Conservation (phyloP, 164 flowering plant genomes). For the Stephania cephalantha region DNA sequence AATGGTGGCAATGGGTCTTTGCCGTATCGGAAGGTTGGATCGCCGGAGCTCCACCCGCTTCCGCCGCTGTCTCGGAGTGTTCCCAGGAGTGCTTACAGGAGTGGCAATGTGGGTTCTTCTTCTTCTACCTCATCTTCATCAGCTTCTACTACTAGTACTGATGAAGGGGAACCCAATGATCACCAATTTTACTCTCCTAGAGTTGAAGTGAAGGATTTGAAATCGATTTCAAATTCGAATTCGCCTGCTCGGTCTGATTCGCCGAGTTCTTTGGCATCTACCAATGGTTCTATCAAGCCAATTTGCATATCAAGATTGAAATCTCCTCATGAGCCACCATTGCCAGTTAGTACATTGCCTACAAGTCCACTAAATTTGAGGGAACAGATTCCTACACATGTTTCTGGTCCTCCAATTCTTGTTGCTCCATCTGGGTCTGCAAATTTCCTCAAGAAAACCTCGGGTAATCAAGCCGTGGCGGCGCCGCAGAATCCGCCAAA, state of each 20-base stretch:
- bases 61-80: background rate
- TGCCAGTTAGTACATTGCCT: too few relatives aligned
- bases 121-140: background rate
- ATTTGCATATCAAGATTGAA: background rate
- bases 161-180: background rate
- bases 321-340: background rate
- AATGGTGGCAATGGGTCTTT: background rate
- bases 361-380: too few relatives aligned
- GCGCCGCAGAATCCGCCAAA: constrained; percentile 18
- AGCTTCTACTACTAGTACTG: too few relatives aligned
- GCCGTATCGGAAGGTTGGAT: background rate
- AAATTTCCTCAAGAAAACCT: constrained; percentile 22
- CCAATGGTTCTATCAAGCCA: background rate
- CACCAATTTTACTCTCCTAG: background rate
- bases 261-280: background rate
- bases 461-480: constrained; percentile 31
- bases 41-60: background rate
- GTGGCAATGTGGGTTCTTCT: background rate
- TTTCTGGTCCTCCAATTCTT: constrained; percentile 37
- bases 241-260: background rate
- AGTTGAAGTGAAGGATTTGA: too few relatives aligned
- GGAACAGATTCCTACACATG: background rate
- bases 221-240: background rate
- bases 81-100: background rate
- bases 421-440: constrained; percentile 41